These are phyloP conservation scores for Naganishia albida DNA, from an alignment of 1,284 basidiomycete genomes.

Conservation along the genomic window DNA sequence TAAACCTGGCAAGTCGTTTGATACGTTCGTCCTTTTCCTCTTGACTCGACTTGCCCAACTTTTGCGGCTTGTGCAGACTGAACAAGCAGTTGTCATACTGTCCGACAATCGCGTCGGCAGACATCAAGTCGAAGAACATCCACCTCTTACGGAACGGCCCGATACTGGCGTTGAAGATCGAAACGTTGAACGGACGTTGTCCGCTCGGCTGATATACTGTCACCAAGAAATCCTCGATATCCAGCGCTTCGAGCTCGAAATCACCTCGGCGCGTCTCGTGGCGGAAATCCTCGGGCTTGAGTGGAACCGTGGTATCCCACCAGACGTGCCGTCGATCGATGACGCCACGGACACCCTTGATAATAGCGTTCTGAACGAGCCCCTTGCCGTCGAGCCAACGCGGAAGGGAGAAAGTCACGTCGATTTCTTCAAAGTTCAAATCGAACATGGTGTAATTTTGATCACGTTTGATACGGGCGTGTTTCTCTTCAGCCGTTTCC, in stretches of 20 bases:
- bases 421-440: slow-evolving; percentile 87
- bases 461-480: slow-evolving; percentile 38
- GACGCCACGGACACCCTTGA: slow-evolving; percentile 92
- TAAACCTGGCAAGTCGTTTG: slow-evolving; percentile 93
- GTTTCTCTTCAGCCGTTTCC: slow-evolving; percentile 47
- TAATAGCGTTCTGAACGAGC: slow-evolving; percentile 81
- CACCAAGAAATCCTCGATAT: slow-evolving; percentile 88
- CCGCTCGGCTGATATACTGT: slow-evolving; percentile 91
- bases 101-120: slow-evolving; percentile 91
- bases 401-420: slow-evolving; percentile 90
- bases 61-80: slow-evolving; percentile 94
- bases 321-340: slow-evolving; percentile 86
- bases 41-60: slow-evolving; percentile 84
- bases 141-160: slow-evolving; percentile 85
- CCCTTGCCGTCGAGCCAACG: slow-evolving; percentile 97
- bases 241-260: slow-evolving; percentile 86
- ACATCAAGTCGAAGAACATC: slow-evolving; percentile 90
- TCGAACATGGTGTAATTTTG: slow-evolving; percentile 85
- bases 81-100: slow-evolving; percentile 98
- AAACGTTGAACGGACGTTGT: slow-evolving; percentile 92
- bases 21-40: slow-evolving; percentile 76
- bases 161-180: slow-evolving; percentile 92
- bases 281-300: slow-evolving; percentile 76
- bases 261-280: slow-evolving; percentile 74
- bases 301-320: slow-evolving; percentile 78